These are phyloP conservation scores for Suhomyces terraborum DNA, from an alignment of 1,139 yeast genomes.

Conservation along the genomic window DNA sequence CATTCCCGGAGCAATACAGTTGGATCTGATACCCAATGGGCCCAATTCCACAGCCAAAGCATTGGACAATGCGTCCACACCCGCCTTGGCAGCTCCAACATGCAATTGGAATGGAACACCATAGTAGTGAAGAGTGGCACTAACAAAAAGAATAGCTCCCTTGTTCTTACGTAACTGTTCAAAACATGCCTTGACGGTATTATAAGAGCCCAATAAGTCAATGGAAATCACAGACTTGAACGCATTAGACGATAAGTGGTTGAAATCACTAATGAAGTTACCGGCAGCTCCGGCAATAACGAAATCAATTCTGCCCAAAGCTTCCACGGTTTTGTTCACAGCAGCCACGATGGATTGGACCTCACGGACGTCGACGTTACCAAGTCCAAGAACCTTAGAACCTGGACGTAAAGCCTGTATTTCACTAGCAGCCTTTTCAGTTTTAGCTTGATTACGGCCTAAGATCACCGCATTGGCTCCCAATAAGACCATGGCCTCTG, in stretches of 20 bases:
- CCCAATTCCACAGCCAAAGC: constrained; percentile 88
- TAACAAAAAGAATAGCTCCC: constrained; percentile 76
- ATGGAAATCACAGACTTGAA: constrained; percentile 83
- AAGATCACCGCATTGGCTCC: constrained; percentile 88
- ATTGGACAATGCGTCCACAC: constrained; percentile 81
- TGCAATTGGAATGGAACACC: constrained; percentile 87
- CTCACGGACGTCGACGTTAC: constrained; percentile 75
- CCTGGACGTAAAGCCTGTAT: constrained; percentile 56
- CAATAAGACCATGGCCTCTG: constrained; percentile 74
- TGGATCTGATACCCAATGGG: constrained; percentile 78
- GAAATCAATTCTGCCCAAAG: constrained; percentile 74
- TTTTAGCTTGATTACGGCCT: constrained; percentile 71
- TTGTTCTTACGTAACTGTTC: constrained; percentile 62
- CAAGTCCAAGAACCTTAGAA: constrained; percentile 66
- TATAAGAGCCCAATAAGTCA: constrained; percentile 82
- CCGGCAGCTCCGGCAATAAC: constrained; percentile 98
- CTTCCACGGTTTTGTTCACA: constrained; percentile 60
- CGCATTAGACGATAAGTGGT: constrained; percentile 77
- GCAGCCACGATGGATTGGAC: constrained; percentile 59
- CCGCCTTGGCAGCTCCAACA: constrained; percentile 93
- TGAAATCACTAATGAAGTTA: constrained; percentile 79
- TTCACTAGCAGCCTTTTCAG: constrained; percentile 68
- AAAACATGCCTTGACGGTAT: constrained; percentile 80
- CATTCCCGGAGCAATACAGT: constrained; percentile 87
- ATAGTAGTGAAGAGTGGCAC: constrained; percentile 84